These are phyloP conservation scores for Cercospora brassicicola DNA, from an alignment of 2,329 filamentous ascomycete genomes.

Conservation along the genomic window DNA sequence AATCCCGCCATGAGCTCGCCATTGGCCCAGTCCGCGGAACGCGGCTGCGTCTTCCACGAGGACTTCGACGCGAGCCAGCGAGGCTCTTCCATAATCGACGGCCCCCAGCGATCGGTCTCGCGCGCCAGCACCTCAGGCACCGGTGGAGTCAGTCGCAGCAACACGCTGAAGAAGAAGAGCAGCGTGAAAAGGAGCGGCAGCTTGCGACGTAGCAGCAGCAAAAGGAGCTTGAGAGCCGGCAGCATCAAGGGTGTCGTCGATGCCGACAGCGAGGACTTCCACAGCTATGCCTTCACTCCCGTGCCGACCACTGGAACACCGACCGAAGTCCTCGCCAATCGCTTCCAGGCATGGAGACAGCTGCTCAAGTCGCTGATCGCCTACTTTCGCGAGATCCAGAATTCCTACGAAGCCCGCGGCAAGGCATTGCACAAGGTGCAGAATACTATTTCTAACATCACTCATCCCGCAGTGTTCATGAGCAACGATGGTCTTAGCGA, in stretches of 20 bases:
- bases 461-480: slow-evolving; percentile 73
- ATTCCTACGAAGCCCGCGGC: slow-evolving; percentile 79
- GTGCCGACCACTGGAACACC: slow-evolving; percentile 85
- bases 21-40: slow-evolving; percentile 40
- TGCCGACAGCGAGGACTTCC: slow-evolving; percentile 64
- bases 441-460: slow-evolving; percentile 78
- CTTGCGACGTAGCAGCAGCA: slow-evolving; percentile 75
- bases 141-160: slow-evolving; percentile 57
- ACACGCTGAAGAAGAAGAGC: slow-evolving; percentile 85
- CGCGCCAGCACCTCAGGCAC: slow-evolving; percentile 43
- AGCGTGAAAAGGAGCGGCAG: slow-evolving; percentile 74
- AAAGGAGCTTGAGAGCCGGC: slow-evolving; percentile 77
- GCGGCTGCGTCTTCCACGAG: slow-evolving; percentile 42
- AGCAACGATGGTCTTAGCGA: slow-evolving; percentile 82
- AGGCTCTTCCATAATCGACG: slow-evolving; percentile 62
- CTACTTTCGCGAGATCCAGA: slow-evolving; percentile 90
- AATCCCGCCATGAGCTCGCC: slow-evolving; percentile 40
- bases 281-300: slow-evolving; percentile 86
- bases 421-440: slow-evolving; percentile 81
- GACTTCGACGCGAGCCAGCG: slow-evolving; percentile 70
- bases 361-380: slow-evolving; percentile 89
- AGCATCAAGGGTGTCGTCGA: slow-evolving; percentile 73
- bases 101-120: slow-evolving; percentile 64
- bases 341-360: slow-evolving; percentile 96
- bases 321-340: slow-evolving; percentile 79